Conservation (phyloP, 768 basidiomycete species). For the Suillus lakei region DNA sequence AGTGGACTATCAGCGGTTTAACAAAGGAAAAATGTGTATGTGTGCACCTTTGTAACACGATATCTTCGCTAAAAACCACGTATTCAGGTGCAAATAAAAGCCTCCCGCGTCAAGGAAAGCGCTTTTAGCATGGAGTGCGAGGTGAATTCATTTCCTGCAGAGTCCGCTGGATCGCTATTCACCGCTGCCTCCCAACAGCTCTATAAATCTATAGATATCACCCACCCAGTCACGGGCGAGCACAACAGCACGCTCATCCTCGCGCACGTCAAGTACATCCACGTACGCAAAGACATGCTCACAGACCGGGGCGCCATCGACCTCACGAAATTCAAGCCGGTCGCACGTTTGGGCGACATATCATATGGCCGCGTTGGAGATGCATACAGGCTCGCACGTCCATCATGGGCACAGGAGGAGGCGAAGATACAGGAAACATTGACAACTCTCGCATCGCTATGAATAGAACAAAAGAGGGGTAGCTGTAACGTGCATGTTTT, state of each 20-base stretch:
- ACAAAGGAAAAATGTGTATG: constrained; percentile 43
- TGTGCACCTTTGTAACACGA: background rate
- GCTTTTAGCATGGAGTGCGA: constrained; percentile 54
- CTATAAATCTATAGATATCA: constrained; percentile 40
- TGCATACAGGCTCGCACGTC: constrained; percentile 30
- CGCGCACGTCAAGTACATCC: constrained; percentile 44
- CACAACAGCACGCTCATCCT: constrained; percentile 38
- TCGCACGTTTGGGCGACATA: constrained; percentile 45
- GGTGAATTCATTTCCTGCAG: constrained; percentile 18
- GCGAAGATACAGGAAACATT: constrained; percentile 17
- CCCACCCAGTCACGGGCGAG: constrained; percentile 29
- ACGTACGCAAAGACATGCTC: constrained; percentile 47
- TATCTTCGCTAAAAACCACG: background rate
- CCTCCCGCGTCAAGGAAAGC: constrained; percentile 47
- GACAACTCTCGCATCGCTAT: background rate
- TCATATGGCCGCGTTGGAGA: constrained; percentile 38
- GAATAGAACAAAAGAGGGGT: background rate
- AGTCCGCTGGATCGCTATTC: background rate
- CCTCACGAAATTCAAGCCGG: constrained; percentile 38
- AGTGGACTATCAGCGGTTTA: constrained; percentile 48
- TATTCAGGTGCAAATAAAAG: constrained; percentile 41
- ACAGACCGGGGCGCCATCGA: constrained; percentile 41
- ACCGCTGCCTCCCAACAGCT: constrained; percentile 30
- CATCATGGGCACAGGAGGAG: constrained; percentile 26
- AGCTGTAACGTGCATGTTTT: too few species aligned